Evolutionary conservation across 2,329 filamentous ascomycete species (phyloP).

Genomic region (Salinomyces thailandicus): DNA sequence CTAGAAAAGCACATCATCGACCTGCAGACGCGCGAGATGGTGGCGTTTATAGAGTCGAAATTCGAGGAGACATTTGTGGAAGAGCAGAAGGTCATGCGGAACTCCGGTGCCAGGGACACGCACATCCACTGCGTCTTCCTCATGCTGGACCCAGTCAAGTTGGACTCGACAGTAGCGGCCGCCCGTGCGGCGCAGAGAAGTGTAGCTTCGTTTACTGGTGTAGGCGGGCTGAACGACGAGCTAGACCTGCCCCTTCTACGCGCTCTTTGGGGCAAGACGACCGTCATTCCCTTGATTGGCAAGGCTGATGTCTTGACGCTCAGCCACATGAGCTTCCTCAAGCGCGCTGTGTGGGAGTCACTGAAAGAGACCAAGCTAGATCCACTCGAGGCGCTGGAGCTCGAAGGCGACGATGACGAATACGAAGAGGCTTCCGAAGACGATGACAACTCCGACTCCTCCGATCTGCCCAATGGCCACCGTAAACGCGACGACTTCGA

Average conservation of each 20-base stretch:
- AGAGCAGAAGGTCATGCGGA: conserved; percentile 93
- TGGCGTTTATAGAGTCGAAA: conserved; percentile 88
- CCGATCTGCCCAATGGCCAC: conserved; percentile 28
- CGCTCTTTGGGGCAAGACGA: conserved; percentile 83
- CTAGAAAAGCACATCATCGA: conserved; percentile 92
- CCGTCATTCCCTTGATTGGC: conserved; percentile 86
- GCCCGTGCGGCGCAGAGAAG: conserved; percentile 10
- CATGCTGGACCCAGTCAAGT: conserved; percentile 73
- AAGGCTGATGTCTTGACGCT: conserved; percentile 97
- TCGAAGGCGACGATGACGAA: conserved; percentile 59
- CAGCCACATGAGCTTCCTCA: conserved; percentile 84
- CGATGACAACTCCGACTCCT: conserved; percentile 31
- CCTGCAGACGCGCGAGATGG: conserved; percentile 84
- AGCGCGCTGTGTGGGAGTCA: conserved; percentile 80
- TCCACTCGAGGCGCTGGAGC: conserved; percentile 72
- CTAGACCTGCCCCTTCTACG: conserved; percentile 85
- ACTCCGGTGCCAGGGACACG: conserved; percentile 85
- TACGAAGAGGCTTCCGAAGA: conserved; percentile 43
- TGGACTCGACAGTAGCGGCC: conserved; percentile 57
- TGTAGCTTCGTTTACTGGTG: conserved; percentile 39
- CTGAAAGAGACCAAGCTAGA: conserved; percentile 79
- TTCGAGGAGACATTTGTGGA: conserved; percentile 97
- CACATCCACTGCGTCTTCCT: conserved; percentile 96
- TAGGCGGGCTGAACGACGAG: conserved; percentile 70
- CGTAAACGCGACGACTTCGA: conserved; percentile 5